phyloP scores from a whole-genome alignment of 2,329 filamentous ascomycete species.

The Pseudovirgaria hyperparasitica region DNA sequence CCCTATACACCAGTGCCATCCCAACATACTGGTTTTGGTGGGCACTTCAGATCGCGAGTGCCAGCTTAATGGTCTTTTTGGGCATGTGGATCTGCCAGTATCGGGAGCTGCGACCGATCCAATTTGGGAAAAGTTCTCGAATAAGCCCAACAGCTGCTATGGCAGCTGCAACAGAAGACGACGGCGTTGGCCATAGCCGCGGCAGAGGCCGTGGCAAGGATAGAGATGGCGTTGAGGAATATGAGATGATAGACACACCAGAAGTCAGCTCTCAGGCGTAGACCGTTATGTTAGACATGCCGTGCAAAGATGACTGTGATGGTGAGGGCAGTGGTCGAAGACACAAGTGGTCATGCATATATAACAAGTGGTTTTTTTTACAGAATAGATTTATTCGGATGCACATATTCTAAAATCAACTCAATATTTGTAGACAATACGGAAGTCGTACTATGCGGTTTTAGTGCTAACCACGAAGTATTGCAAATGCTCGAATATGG shows the following conservation, averaged over 20 bases:
- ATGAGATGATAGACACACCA: conserved; percentile 41
- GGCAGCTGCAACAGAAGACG: conserved; percentile 14
- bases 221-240: conserved; percentile 32
- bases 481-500: no score
- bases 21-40: conserved; percentile 82
- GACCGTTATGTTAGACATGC: no score
- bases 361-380: no score
- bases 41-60: conserved; percentile 50
- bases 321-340: no score
- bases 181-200: conserved; percentile 25
- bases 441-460: no score
- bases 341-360: no score
- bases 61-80: conserved; percentile 51
- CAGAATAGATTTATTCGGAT: no score
- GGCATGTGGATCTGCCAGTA: conserved; percentile 88
- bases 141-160: conserved; percentile 9
- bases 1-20: conserved; percentile 63
- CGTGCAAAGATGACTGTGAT: no score
- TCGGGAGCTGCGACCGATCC: conserved; percentile 78
- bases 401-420: no score
- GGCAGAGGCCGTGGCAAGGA: conserved; percentile 27
- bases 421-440: no score
- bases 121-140: conserved; percentile 64
- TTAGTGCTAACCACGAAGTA: no score
- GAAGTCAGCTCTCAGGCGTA: no score